Evolutionary conservation across 306 rosid species (phyloP).

Genomic region (Gastrolobium villosum): DNA sequence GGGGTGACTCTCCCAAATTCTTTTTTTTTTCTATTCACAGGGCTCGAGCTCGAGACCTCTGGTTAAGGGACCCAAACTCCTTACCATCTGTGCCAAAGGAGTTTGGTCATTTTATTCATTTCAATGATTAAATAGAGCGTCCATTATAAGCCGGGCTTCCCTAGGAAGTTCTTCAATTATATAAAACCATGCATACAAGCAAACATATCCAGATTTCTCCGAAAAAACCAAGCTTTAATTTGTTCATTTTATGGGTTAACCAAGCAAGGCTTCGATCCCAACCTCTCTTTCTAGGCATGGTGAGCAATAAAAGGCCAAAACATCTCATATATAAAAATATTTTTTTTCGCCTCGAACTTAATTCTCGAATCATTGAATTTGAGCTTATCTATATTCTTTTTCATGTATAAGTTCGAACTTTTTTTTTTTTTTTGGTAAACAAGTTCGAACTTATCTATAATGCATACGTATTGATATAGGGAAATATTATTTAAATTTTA

Average conservation of each 20-base stretch:
- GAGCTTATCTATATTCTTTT: conserved; percentile 9
- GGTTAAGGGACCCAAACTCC: too few relatives aligned
- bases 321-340: background rate
- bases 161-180: background rate
- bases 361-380: conserved; percentile 44
- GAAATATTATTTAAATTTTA: background rate
- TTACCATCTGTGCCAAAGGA: too few relatives aligned
- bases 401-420: conserved; percentile 19
- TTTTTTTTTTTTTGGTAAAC: too few relatives aligned
- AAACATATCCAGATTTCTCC: conserved; percentile 33
- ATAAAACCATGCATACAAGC: background rate
- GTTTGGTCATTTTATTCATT: background rate
- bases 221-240: background rate
- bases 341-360: background rate
- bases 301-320: conserved; percentile 20
- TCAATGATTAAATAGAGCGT: background rate
- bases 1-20: too few relatives aligned
- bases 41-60: too few relatives aligned
- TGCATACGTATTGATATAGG: background rate
- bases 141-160: background rate
- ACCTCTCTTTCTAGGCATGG: background rate
- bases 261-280: conserved; percentile 9
- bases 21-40: too few relatives aligned
- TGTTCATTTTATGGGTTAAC: conserved; percentile 25
- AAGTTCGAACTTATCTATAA: conserved; percentile 38